These are phyloP conservation scores for Debaryomyces udenii DNA, from an alignment of 1,139 yeast species.

Conservation along the genomic window DNA sequence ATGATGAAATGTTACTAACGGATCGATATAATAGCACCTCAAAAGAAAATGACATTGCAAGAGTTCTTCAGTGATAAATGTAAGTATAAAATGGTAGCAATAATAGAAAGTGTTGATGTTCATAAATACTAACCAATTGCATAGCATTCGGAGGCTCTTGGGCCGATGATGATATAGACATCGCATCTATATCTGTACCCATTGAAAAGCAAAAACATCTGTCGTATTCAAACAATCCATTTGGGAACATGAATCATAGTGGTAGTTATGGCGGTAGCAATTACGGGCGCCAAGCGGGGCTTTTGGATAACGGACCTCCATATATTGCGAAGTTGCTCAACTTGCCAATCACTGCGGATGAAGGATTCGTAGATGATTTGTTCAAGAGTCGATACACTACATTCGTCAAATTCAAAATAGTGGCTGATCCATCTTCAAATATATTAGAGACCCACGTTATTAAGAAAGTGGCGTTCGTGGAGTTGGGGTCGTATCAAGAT, in stretches of 20 bases:
- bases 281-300: constrained; percentile 2
- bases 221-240: constrained; percentile 11
- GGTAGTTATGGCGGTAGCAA: constrained; percentile 9
- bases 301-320: constrained; percentile 49
- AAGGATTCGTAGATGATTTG: constrained; percentile 44
- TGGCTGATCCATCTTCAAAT: constrained; percentile 45
- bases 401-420: constrained; percentile 43
- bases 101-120: not conserved
- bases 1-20: constrained; percentile 18
- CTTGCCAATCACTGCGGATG: constrained; percentile 47
- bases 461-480: constrained; percentile 65
- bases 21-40: constrained; percentile 26
- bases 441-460: constrained; percentile 43
- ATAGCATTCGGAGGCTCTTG: constrained; percentile 62
- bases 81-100: constrained; percentile 31
- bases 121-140: constrained; percentile 22
- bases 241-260: constrained; percentile 12
- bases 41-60: constrained; percentile 54
- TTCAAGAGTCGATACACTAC: constrained; percentile 47
- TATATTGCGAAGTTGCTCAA: constrained; percentile 58
- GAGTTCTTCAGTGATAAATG: constrained; percentile 57
- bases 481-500: constrained; percentile 50
- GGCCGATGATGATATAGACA: constrained; percentile 79
- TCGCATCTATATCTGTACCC: constrained; percentile 67
- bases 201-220: constrained; percentile 32